Conservation (phyloP, 129 eudicot species). For the Escallonia rubra region DNA sequence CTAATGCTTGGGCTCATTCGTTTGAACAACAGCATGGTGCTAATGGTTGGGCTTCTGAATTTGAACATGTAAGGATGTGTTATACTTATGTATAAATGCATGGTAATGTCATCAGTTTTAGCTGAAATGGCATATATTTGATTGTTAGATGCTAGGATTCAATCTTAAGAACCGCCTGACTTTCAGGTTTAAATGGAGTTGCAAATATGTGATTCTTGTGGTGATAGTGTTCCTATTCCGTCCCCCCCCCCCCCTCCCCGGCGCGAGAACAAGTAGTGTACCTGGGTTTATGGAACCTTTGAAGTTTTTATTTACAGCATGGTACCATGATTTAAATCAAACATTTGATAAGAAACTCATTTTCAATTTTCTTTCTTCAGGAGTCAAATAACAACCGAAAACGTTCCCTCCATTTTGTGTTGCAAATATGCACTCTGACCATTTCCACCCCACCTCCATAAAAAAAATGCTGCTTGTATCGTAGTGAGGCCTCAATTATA, state of each 20-base stretch:
- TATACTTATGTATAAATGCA: background rate
- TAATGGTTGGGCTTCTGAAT: conserved; percentile 97
- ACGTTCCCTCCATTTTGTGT: background rate
- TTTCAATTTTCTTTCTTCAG: background rate
- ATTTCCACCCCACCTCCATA: background rate
- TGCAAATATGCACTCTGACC: background rate
- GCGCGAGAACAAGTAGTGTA: background rate
- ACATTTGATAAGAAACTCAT: background rate
- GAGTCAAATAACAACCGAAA: background rate
- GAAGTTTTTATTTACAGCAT: background rate
- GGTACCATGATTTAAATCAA: background rate
- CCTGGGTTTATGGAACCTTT: background rate
- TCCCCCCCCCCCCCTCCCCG: no score
- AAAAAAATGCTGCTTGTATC: no score
- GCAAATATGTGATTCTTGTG: no score
- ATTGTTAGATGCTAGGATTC: background rate
- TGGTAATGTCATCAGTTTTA: background rate
- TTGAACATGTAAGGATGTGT: conserved; percentile 64
- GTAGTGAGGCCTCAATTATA: background rate
- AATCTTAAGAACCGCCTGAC: background rate
- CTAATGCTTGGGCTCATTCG: conserved; percentile 81
- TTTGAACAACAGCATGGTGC: conserved; percentile 92
- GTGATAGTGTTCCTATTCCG: no score
- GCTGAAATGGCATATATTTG: background rate
- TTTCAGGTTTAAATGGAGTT: no score